Conservation (phyloP, 2,329 filamentous ascomycete genomes). For the Pyrenophora tritici-repentis region DNA sequence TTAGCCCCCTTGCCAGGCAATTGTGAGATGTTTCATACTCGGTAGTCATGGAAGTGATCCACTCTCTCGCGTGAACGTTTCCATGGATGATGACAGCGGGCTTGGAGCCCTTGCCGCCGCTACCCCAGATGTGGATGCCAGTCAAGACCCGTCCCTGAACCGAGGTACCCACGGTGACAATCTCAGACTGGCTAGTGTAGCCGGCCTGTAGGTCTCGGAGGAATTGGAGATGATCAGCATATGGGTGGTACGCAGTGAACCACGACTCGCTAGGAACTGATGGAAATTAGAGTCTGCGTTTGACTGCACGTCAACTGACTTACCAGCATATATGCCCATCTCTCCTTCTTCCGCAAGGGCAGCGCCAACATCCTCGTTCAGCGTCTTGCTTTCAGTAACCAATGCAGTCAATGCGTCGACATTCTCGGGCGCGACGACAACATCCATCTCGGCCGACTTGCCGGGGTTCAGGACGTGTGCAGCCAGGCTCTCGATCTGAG, state of each 20-base stretch:
- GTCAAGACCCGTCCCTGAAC: slow-evolving; percentile 40
- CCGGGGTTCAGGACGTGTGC: slow-evolving; percentile 43
- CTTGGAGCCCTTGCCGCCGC: slow-evolving; percentile 44
- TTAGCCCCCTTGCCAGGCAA: neutral
- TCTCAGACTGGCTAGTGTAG: slow-evolving; percentile 40
- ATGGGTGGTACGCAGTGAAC: slow-evolving; percentile 46
- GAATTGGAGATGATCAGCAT: slow-evolving; percentile 43
- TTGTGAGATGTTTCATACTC: slow-evolving; percentile 13
- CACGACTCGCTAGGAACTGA: slow-evolving; percentile 41
- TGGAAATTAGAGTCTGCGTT: slow-evolving; percentile 4
- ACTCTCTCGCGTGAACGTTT: slow-evolving; percentile 45
- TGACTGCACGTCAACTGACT: neutral
- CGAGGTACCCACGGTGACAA: slow-evolving; percentile 41
- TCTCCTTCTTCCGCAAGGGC: slow-evolving; percentile 39
- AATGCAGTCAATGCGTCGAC: slow-evolving; percentile 37
- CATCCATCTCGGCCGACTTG: slow-evolving; percentile 33
- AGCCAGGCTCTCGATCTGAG: slow-evolving; percentile 38
- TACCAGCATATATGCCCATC: slow-evolving; percentile 36
- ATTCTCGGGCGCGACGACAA: slow-evolving; percentile 45
- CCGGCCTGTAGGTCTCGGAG: slow-evolving; percentile 41
- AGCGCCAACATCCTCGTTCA: slow-evolving; percentile 45
- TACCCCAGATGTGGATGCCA: slow-evolving; percentile 48
- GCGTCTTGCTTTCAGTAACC: slow-evolving; percentile 31
- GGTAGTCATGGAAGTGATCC: slow-evolving; percentile 43
- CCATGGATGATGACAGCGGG: slow-evolving; percentile 43